Conservation (phyloP, 2,329 filamentous ascomycete genomes). For the Cordyceps cicadae region DNA sequence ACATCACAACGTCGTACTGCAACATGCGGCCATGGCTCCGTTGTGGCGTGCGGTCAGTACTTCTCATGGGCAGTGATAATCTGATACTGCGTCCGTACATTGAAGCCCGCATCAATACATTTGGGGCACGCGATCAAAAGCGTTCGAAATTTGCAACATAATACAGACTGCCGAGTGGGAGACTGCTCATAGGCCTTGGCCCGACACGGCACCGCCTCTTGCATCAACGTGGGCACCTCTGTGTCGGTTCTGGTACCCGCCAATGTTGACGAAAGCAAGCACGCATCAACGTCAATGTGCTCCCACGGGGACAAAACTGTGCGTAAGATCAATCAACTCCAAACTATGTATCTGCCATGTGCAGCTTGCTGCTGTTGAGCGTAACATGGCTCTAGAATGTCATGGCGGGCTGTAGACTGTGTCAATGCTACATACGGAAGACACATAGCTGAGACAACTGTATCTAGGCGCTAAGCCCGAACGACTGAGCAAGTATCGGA, state of each 20-base stretch:
- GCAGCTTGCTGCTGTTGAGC: not conserved
- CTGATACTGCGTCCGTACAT: not conserved
- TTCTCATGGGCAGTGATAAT: not conserved
- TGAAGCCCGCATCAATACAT: not conserved
- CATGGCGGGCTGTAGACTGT: not conserved
- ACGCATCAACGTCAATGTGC: not conserved
- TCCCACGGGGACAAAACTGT: not conserved
- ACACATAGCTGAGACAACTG: constrained; percentile 2
- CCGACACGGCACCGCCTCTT: not conserved
- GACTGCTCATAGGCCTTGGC: not conserved
- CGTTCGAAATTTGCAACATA: not conserved
- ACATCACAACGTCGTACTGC: not conserved
- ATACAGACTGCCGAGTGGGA: not conserved
- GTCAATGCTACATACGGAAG: too few relatives aligned
- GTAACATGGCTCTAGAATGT: not conserved
- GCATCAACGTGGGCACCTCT: not conserved
- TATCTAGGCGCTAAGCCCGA: not conserved
- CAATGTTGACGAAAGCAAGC: not conserved
- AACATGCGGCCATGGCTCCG: not conserved
- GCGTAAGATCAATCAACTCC: not conserved
- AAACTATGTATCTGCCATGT: not conserved
- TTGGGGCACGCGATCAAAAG: not conserved
- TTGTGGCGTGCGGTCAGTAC: not conserved
- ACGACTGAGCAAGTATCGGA: not conserved
- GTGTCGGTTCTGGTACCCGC: constrained; percentile 5